Conservation (phyloP, 257 asterid species). For the Perilla frutescens region DNA sequence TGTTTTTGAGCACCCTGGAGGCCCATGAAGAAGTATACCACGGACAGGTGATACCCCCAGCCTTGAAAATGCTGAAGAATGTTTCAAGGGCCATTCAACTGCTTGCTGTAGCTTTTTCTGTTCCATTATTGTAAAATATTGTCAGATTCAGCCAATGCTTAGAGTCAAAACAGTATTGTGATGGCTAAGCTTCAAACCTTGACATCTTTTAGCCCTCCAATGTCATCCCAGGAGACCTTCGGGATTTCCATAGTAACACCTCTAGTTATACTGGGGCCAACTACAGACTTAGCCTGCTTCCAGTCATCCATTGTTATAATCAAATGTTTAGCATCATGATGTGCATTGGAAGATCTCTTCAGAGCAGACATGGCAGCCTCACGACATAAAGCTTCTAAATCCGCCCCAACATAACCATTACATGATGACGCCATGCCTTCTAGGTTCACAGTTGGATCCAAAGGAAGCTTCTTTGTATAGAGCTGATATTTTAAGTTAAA, state of each 20-base stretch:
- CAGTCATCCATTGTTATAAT: conserved; percentile 66
- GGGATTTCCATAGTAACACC: conserved; percentile 91
- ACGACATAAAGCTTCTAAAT: conserved; percentile 92
- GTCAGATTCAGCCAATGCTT: conserved; percentile 29
- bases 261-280: conserved; percentile 94
- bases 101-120: conserved; percentile 98
- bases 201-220: conserved; percentile 83
- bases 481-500: conserved; percentile 55
- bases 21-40: conserved; percentile 96
- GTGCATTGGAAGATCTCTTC: conserved; percentile 49
- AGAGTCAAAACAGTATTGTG: conserved; percentile 17
- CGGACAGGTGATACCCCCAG: conserved; percentile 82
- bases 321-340: conserved; percentile 35
- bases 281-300: conserved; percentile 77
- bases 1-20: conserved; percentile 99
- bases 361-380: conserved; percentile 75
- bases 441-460: conserved; percentile 68
- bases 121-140: conserved; percentile 33
- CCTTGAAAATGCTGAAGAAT: conserved; percentile 70
- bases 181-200: conserved; percentile 60
- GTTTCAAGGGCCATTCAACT: conserved; percentile 96
- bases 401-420: conserved; percentile 98
- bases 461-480: conserved; percentile 71
- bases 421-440: conserved; percentile 78
- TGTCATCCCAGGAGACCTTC: conserved; percentile 93